Conservation (phyloP, 768 basidiomycete species). For the Podaxis carcinomalis region DNA sequence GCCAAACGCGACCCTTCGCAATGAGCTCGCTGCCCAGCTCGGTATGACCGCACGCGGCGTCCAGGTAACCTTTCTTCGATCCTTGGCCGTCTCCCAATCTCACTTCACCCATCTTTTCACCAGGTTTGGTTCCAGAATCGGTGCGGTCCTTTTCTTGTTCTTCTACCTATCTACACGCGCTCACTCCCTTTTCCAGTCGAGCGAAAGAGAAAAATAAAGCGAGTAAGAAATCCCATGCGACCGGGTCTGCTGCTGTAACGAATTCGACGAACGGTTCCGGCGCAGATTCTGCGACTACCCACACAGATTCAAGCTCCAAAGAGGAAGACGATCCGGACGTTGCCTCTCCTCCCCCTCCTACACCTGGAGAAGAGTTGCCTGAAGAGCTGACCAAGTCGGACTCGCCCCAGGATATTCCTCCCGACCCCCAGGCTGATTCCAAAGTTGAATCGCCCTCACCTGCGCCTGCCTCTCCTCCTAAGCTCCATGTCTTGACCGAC, state of each 20-base stretch:
- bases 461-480: slow-evolving; percentile 32
- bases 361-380: slow-evolving; percentile 9
- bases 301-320: neutral
- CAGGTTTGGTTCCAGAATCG: slow-evolving; percentile 93
- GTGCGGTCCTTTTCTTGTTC: slow-evolving; percentile 27
- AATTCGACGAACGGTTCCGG: slow-evolving; percentile 13
- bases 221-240: slow-evolving; percentile 34
- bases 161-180: slow-evolving; percentile 6
- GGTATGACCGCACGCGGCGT: slow-evolving; percentile 94
- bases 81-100: slow-evolving; percentile 4
- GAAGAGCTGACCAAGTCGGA: slow-evolving; percentile 7
- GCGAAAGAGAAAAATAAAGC: slow-evolving; percentile 79
- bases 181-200: slow-evolving; percentile 42
- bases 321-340: slow-evolving; percentile 5
- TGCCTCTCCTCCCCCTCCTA: slow-evolving; percentile 1
- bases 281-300: slow-evolving; percentile 16
- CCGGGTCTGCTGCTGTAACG: slow-evolving; percentile 16
- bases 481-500: slow-evolving; percentile 36
- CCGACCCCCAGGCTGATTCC: neutral
- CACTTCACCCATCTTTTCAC: slow-evolving; percentile 17
- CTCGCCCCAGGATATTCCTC: neutral
- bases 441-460: slow-evolving; percentile 24
- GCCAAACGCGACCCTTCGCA: slow-evolving; percentile 78
- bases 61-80: slow-evolving; percentile 52
- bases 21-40: slow-evolving; percentile 75